Evolutionary conservation across 371 early-diverging fungal species (phyloP), one percentile per base, ranked within the genome.

Genomic region (Quaeritorhiza haematococci): DNA sequence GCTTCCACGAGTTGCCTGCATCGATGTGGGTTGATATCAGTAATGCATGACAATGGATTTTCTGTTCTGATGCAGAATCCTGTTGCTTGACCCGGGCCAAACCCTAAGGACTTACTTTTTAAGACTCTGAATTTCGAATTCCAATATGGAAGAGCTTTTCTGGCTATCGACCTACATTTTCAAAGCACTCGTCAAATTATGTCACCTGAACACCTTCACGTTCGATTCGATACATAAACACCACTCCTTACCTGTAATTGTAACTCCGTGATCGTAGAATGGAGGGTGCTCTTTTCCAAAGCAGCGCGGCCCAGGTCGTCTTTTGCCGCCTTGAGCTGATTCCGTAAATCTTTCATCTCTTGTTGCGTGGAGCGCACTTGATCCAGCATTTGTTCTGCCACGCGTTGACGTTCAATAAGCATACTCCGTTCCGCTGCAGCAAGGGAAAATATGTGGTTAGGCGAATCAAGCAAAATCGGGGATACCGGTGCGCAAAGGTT

Each of bases 61-160:
- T n/a, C n/a, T n/a, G n/a, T n/a, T n/a, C n/a, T n/a, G n/a, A n/a
- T n/a, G n/a, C n/a, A n/a, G n/a, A n/a, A n/a, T n/a, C n/a, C n/a
- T n/a, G n/a, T n/a, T n/a, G n/a, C n/a, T n/a, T n/a, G n/a, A n/a
- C n/a, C n/a, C n/a, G n/a, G n/a, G n/a, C n/a, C n/a, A n/a, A n/a
- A n/a, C n/a, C n/a, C n/a, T n/a, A n/a, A n/a, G 5, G 21, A 35
- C 52, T 32, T 55, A 72, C 70, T 54, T 64, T 55, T 72, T 72
- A 3, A 76, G 61, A 50, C 69, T 68, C 27, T 63, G 67, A 44
- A 76, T 69, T 46, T 76, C 77, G 59, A 72, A 76, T 48, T 76
- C 77, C 13, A 76, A 55, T 3, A 65, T 65, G 3, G 64, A 42
- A 5, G 64, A 62, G 2, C 55, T 53, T 50, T 63, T 64, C 28